Evolutionary conservation across 805 yeast species (phyloP).

Genomic region (Yarrowia deformans): DNA sequence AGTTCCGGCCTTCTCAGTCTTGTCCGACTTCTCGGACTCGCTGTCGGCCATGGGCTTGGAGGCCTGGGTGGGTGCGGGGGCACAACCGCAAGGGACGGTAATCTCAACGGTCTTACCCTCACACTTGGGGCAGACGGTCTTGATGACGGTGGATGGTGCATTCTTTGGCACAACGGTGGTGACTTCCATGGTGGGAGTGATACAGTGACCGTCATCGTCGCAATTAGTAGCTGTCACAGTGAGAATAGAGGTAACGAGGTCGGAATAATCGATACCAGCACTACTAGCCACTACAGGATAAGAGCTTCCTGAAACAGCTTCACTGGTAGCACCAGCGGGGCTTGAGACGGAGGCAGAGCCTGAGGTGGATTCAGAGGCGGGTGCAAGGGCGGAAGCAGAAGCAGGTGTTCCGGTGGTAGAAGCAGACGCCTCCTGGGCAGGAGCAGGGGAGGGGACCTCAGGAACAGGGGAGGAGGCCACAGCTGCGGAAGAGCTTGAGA

Average conservation of each 20-base stretch:
- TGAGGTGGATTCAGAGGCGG: too few species aligned
- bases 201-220: not conserved
- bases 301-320: not conserved
- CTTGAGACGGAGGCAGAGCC: too few species aligned
- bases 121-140: conserved; percentile 18
- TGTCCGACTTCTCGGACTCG: too few species aligned
- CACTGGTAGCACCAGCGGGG: not conserved
- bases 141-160: conserved; percentile 6
- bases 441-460: too few species aligned
- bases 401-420: too few species aligned
- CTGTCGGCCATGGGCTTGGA: too few species aligned
- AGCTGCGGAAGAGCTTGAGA: too few species aligned
- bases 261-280: not conserved
- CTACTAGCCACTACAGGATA: not conserved
- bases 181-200: conserved; percentile 1
- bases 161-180: conserved; percentile 1
- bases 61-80: too few species aligned
- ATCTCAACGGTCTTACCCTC: conserved; percentile 10
- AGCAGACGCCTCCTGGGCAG: not conserved
- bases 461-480: too few species aligned
- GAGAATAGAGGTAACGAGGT: not conserved
- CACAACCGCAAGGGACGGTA: not conserved
- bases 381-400: too few species aligned
- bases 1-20: too few species aligned
- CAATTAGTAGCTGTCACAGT: conserved; percentile 4